Evolutionary conservation across 2,329 filamentous ascomycete genomes (phyloP).

Genomic region (Decorospora gaudefroyi): DNA sequence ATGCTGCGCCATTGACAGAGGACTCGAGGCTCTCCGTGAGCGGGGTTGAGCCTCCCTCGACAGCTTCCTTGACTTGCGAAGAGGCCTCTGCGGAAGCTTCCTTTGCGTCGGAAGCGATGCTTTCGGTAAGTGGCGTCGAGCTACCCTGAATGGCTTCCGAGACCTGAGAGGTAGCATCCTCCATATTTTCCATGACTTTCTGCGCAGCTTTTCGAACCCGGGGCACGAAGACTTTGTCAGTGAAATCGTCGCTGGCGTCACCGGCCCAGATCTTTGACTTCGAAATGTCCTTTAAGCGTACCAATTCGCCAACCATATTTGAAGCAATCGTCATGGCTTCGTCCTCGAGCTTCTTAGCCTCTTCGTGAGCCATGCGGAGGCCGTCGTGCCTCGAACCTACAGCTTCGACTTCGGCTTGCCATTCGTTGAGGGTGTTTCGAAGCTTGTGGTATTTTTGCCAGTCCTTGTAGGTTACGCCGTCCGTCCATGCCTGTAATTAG

Average conservation of each 20-base stretch:
- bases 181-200: constrained; percentile 48
- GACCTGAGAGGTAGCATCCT: constrained; percentile 44
- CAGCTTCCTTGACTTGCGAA: constrained; percentile 35
- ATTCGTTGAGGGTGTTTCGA: constrained; percentile 79
- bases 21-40: constrained; percentile 43
- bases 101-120: constrained; percentile 46
- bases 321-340: constrained; percentile 80
- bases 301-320: constrained; percentile 76
- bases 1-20: constrained; percentile 44
- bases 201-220: constrained; percentile 56
- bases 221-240: constrained; percentile 65
- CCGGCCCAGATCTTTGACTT: constrained; percentile 78
- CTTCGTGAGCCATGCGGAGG: constrained; percentile 68
- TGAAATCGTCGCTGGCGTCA: constrained; percentile 79
- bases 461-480: constrained; percentile 94
- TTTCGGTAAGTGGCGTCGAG: constrained; percentile 40
- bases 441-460: constrained; percentile 94
- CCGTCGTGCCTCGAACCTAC: constrained; percentile 75
- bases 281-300: constrained; percentile 78
- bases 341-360: constrained; percentile 72
- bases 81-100: constrained; percentile 43
- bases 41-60: constrained; percentile 40
- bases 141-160: constrained; percentile 44
- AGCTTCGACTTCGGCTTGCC: constrained; percentile 79
- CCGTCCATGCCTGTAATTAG: constrained; percentile 72